phyloP scores from a whole-genome alignment of 352 stramenopile genomes.

The Plasmopara viticola region DNA sequence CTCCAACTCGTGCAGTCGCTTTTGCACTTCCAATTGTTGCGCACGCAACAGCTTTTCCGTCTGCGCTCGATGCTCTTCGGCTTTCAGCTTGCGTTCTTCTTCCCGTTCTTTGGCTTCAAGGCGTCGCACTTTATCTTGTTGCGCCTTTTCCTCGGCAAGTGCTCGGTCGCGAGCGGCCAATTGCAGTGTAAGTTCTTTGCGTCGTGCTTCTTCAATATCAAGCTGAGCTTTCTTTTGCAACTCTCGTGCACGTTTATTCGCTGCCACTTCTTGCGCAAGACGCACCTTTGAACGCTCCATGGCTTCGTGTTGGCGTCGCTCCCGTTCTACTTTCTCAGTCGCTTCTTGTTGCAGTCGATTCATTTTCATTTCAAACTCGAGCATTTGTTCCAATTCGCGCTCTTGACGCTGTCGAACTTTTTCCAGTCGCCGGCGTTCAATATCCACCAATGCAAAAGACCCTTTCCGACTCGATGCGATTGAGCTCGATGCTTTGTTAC shows the following conservation, averaged over 20 bases:
- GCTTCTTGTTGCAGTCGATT: constrained; percentile 75
- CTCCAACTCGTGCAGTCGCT: constrained; percentile 51
- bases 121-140: constrained; percentile 54
- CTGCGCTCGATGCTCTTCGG: constrained; percentile 58
- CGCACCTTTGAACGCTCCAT: constrained; percentile 58
- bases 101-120: constrained; percentile 66
- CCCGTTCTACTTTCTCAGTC: constrained; percentile 56
- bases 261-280: constrained; percentile 58
- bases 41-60: constrained; percentile 50
- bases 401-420: constrained; percentile 75
- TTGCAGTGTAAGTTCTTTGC: constrained; percentile 53
- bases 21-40: constrained; percentile 62
- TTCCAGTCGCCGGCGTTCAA: constrained; percentile 64
- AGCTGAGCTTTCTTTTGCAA: constrained; percentile 79
- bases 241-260: constrained; percentile 69
- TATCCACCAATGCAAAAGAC: constrained; percentile 44
- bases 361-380: constrained; percentile 91
- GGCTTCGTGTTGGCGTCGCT: constrained; percentile 59
- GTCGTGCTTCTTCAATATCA: constrained; percentile 76
- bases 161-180: constrained; percentile 68
- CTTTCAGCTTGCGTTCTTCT: constrained; percentile 67
- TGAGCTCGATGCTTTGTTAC: not conserved
- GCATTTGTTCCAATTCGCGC: constrained; percentile 84
- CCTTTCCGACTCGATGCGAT: constrained; percentile 4
- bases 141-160: constrained; percentile 70